Evolutionary conservation across 192 early-diverging fungal genomes (phyloP), one percentile per base, ranked within the genome.

Genomic region (Spinellus fusiger): DNA sequence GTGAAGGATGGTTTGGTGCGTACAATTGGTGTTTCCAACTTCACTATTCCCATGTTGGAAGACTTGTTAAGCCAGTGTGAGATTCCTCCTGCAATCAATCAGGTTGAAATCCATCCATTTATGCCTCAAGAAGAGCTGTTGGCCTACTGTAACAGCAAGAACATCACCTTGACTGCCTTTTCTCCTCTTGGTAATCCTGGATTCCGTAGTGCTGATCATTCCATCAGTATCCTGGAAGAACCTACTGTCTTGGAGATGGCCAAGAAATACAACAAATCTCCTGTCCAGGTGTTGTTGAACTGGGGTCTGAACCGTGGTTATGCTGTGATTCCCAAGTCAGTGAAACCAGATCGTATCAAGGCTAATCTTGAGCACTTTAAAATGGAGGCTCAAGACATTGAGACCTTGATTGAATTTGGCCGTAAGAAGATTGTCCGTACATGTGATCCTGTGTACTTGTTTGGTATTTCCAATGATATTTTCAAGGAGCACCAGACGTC

Each of bases 11-110:
- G 85, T 31, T 76, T 84, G 44, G 84, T 81, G 18, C 71, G 78
- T 18, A 54, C 78, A 20, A 90, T 94, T 40, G 93, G 91, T 55
- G 88, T 93, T 20, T 89, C 85, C 37, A 94, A 94, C 75, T 86
- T 82, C 29, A 83, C 71, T 72, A 69, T 78, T 46, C 49, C 67
- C 23, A 65, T 83, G 53, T 66, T 89, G 29, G 69, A 87, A 58
- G 73, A 86, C 37, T 72, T 93, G 47, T 59, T 93, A 7, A 73
- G 68, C 5, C 60, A 77, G 37, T 79, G 81, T 62, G 70, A 73
- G 20, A 89, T 92, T 49, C 60, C 74, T 44, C 92, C 92, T 13
- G 84, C 80, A 28, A 84, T 85, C 32, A 83, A 86, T 74, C 89
- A 93, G 70, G 64, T 76, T 4, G 51, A 62, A 59, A 12, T 66